phyloP scores from a whole-genome alignment of 345 rosid species.

The Clarkia xantiana region DNA sequence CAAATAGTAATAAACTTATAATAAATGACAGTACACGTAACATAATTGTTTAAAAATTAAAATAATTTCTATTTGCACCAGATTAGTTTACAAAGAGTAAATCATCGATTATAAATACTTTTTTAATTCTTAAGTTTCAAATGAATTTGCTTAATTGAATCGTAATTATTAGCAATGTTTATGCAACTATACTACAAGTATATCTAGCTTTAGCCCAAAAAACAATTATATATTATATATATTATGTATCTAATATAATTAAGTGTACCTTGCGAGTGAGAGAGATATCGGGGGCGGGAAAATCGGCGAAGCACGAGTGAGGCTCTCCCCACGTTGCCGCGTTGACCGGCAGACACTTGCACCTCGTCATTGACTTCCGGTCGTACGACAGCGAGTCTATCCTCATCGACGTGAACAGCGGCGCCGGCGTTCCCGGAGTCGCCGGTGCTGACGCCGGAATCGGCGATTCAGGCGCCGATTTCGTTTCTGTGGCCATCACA shows the following conservation, averaged over 20 bases:
- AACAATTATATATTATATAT: background rate
- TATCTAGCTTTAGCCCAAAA: background rate
- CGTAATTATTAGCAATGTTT: too few relatives aligned
- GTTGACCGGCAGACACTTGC: conserved; percentile 82
- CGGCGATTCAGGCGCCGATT: conserved; percentile 28
- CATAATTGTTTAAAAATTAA: too few relatives aligned
- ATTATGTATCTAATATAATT: too few relatives aligned
- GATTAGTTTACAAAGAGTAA: too few relatives aligned
- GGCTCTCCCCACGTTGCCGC: conserved; percentile 56
- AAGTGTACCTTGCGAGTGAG: conserved; percentile 80
- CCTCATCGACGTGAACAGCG: conserved; percentile 56
- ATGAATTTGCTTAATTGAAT: too few relatives aligned
- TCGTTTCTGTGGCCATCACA: background rate
- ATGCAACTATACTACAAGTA: too few relatives aligned
- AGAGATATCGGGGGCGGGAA: conserved; percentile 54
- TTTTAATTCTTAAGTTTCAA: too few relatives aligned
- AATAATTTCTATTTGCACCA: too few relatives aligned
- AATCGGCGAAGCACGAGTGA: conserved; percentile 63
- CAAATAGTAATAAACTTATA: too few relatives aligned
- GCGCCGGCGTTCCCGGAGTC: conserved; percentile 90
- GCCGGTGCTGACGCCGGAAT: conserved; percentile 67
- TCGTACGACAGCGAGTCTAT: conserved; percentile 87
- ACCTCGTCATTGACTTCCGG: conserved; percentile 67
- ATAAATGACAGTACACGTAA: too few relatives aligned
- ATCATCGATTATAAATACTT: too few relatives aligned